These are phyloP conservation scores for Penicillium antarcticum DNA, from an alignment of 495 filamentous ascomycete species.

Conservation along the genomic window DNA sequence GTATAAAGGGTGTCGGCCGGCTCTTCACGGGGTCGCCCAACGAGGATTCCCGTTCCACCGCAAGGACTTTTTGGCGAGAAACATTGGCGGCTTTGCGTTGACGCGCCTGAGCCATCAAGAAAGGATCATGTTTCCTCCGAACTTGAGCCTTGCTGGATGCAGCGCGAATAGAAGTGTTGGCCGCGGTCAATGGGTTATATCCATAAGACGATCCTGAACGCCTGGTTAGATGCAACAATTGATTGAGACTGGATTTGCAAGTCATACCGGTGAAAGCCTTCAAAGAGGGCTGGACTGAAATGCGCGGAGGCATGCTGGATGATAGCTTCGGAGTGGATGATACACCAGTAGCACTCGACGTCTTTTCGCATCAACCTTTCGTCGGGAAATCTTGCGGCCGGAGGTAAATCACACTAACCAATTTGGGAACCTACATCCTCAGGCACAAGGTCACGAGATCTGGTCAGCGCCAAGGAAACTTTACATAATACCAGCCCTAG, in stretches of 20 bases:
- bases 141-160: slow-evolving; percentile 35
- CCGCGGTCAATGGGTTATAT: slow-evolving; percentile 30
- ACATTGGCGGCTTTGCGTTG: slow-evolving; percentile 79
- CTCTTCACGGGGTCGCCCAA: slow-evolving; percentile 78
- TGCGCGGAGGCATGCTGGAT: slow-evolving; percentile 69
- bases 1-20: slow-evolving; percentile 73
- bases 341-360: slow-evolving; percentile 8
- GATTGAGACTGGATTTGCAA: not conserved
- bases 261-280: slow-evolving; percentile 59
- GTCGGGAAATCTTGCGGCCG: slow-evolving; percentile 33
- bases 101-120: slow-evolving; percentile 59
- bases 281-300: slow-evolving; percentile 60
- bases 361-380: slow-evolving; percentile 25
- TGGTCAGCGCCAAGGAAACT: not conserved
- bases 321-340: not conserved
- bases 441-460: not conserved
- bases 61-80: slow-evolving; percentile 64
- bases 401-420: slow-evolving; percentile 24
- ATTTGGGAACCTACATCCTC: slow-evolving; percentile 15
- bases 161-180: slow-evolving; percentile 32
- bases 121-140: slow-evolving; percentile 39
- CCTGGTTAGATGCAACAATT: slow-evolving; percentile 2
- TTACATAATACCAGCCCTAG: slow-evolving; percentile 30
- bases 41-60: slow-evolving; percentile 53
- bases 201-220: slow-evolving; percentile 30